Percentiles rank a stretch among this genome's conserved stretches.
Evolutionary conservation across 305 asterid genomes (phyloP).

Genomic region (Lippia alba): DNA sequence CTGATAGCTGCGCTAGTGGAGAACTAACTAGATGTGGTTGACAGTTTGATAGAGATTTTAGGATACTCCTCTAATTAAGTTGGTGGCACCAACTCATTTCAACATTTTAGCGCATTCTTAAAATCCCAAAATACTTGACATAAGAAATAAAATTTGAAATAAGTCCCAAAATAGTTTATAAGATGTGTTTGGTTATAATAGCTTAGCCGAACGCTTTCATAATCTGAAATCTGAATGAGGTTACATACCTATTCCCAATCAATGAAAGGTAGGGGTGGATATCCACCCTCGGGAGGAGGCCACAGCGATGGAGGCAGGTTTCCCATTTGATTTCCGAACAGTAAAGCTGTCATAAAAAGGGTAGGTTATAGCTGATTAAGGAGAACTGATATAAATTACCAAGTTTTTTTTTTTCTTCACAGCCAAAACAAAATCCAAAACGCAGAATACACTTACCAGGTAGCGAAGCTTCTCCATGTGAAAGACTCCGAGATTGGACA

Average conservation of each 20-base stretch:
- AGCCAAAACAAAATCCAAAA: constrained; percentile 1
- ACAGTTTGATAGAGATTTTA: too few relatives aligned
- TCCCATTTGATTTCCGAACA: constrained; percentile 60
- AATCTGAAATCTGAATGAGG: constrained; percentile 6
- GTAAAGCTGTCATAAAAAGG: constrained; percentile 44
- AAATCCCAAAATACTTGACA: too few relatives aligned
- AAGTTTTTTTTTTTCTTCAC: not conserved
- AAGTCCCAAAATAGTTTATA: too few relatives aligned
- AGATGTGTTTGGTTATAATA: not conserved
- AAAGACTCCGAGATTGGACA: constrained; percentile 40
- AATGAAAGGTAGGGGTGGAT: constrained; percentile 72
- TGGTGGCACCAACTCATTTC: too few relatives aligned
- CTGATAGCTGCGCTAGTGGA: too few relatives aligned
- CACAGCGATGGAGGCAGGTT: constrained; percentile 87
- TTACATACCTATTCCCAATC: constrained; percentile 81
- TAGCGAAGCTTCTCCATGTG: constrained; percentile 38
- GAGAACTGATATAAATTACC: not conserved
- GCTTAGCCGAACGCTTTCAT: not conserved
- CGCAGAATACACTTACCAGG: constrained; percentile 46
- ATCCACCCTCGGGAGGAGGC: constrained; percentile 96
- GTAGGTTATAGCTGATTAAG: constrained; percentile 31
- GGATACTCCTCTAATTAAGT: too few relatives aligned
- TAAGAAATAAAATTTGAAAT: too few relatives aligned
- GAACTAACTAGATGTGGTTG: too few relatives aligned
- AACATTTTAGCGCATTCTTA: too few relatives aligned